Percentiles rank a stretch among this genome's conserved stretches.
Evolutionary conservation across 139 green algal genomes (phyloP).

Genomic region (Desmodesmus armatus): DNA sequence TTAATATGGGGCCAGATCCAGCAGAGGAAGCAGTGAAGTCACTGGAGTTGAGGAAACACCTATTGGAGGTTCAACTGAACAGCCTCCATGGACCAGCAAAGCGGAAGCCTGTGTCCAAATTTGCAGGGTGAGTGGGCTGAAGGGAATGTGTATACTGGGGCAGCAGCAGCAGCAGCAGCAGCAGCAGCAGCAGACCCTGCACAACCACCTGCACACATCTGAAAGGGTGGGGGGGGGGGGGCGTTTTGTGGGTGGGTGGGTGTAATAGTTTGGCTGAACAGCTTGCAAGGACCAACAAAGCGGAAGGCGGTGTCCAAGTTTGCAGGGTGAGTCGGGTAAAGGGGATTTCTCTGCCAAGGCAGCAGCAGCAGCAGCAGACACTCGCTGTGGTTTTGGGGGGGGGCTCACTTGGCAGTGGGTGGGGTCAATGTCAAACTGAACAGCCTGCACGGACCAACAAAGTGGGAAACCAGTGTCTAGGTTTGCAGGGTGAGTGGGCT

Average conservation of each 20-base stretch:
- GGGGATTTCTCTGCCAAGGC: background rate
- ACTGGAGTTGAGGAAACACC: background rate
- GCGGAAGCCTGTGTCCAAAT: background rate
- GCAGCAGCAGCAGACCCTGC: no score
- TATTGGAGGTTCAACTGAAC: background rate
- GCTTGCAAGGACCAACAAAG: slow-evolving; percentile 4
- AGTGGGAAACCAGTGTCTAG: background rate
- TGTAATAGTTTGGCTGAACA: no score
- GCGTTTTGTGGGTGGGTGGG: no score
- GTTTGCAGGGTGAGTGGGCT: background rate
- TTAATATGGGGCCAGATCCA: background rate
- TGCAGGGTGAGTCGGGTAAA: background rate
- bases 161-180: slow-evolving; percentile 1
- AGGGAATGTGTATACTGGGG: background rate
- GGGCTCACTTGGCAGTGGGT: no score
- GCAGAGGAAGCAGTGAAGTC: slow-evolving; percentile 18
- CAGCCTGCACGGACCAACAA: slow-evolving; percentile 14
- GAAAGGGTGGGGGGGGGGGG: no score
- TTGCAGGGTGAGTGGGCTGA: background rate
- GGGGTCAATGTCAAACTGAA: slow-evolving; percentile 4
- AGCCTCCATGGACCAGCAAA: slow-evolving; percentile 16
- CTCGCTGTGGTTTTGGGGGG: no score
- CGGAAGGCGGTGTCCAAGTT: background rate
- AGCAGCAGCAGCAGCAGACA: background rate
- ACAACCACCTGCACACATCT: background rate